Evolutionary conservation across 2,329 filamentous ascomycete species (phyloP), one percentile per base, ranked within the genome.

Genomic region (Fusarium nematophilum): DNA sequence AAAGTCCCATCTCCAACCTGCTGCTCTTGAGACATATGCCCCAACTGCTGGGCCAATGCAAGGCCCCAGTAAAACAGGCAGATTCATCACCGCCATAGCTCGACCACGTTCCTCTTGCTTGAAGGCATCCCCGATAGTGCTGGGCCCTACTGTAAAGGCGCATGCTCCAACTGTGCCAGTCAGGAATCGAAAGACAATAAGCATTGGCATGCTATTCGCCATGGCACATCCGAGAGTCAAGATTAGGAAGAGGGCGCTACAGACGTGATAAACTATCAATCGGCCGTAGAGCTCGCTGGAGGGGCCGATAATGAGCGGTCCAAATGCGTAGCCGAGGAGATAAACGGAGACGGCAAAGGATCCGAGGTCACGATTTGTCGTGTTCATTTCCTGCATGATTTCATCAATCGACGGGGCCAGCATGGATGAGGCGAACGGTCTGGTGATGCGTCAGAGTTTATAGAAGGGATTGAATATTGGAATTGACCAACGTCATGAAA

Each of bases 151-250:
- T 0, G 86, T 86, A 9, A 89, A 67, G 0, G 85, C 82, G 38
- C 80, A 82, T 0, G 81, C 81, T 9, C 82, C 84, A 62, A 86
- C 86, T 43, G 86, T 78, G 0, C 82, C 85, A 3, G 79, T 77
- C 56, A 86, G 84, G 71, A 89, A 88, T 7, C 86, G 78, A 6
- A 83, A 85, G 31, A 87, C 71, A 71, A 88, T 78, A 13, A 90
- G 69, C 0, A 85, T 86, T 63, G 86, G 80, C 39, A 60, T 60
- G 34, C 39, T 57, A n/a, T 14, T 53, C 7, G 53, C 48, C n/a
- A 57, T 36, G 6, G 57, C 53, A 10, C 57, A 60, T 3, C 44
- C 57, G 4, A 60, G 29, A 2, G 36, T 60, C 14, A 37, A 42
- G 6, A 60, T 26, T 4, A 49, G 34, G 10, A 60, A 60, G 13